These are phyloP conservation scores for Apiotrichum siamense DNA, from an alignment of 1,284 basidiomycete species.

Conservation along the genomic window DNA sequence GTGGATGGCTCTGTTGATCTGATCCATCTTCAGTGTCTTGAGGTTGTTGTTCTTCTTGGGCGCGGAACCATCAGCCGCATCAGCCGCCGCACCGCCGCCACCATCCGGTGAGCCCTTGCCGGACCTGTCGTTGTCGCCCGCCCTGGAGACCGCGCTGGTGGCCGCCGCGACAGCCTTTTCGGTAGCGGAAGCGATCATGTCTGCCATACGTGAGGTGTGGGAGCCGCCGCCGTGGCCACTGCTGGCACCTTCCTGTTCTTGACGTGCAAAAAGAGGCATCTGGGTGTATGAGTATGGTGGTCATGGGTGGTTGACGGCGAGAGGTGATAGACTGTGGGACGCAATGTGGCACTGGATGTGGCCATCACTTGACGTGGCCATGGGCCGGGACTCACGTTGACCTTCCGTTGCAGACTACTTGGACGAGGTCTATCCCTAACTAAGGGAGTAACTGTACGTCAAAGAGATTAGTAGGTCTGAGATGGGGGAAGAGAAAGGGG, in stretches of 20 bases:
- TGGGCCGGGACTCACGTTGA: too few relatives aligned
- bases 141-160: background rate
- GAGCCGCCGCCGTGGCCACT: background rate
- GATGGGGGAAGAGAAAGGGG: too few relatives aligned
- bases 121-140: background rate
- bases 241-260: background rate
- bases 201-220: background rate
- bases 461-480: too few relatives aligned
- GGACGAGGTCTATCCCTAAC: too few relatives aligned
- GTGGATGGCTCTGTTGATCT: constrained; percentile 6
- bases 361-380: too few relatives aligned
- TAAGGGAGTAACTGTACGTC: too few relatives aligned
- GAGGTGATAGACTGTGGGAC: too few relatives aligned
- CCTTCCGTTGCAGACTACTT: too few relatives aligned
- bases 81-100: background rate
- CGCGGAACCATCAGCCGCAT: background rate
- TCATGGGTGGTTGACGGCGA: too few relatives aligned
- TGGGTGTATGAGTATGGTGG: background rate
- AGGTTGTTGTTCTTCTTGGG: background rate
- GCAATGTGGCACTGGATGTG: background rate
- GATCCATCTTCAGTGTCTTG: background rate
- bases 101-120: background rate
- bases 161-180: background rate
- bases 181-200: background rate
- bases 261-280: background rate